phyloP scores from a whole-genome alignment of 805 yeast species.

The Metschnikowia kofuensis region DNA sequence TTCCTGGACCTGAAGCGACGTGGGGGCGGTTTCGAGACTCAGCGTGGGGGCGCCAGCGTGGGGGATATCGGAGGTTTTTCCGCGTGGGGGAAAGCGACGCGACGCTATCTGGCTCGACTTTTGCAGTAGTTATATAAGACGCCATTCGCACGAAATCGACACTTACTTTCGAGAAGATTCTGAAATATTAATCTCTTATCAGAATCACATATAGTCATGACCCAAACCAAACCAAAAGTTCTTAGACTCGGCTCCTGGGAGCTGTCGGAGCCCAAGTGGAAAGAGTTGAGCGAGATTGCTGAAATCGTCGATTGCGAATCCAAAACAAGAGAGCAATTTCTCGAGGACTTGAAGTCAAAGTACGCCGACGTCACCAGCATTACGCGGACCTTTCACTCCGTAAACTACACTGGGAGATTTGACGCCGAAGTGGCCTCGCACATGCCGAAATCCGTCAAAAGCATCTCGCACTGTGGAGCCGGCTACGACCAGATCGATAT shows the following conservation, averaged over 20 bases:
- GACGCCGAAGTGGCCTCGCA: conserved; percentile 57
- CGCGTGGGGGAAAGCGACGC: conserved; percentile 5
- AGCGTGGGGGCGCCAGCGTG: conserved; percentile 1
- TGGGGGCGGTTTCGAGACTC: neutral
- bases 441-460: conserved; percentile 52
- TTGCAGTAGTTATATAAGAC: neutral
- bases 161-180: no score
- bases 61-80: conserved; percentile 1
- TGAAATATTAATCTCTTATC: no score
- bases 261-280: conserved; percentile 14
- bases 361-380: conserved; percentile 43
- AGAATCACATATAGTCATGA: conserved; percentile 2
- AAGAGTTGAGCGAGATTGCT: conserved; percentile 21
- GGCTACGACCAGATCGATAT: conserved; percentile 74
- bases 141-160: neutral
- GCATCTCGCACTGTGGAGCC: conserved; percentile 66
- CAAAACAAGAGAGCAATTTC: conserved; percentile 35
- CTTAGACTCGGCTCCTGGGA: conserved; percentile 19
- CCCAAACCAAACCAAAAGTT: conserved; percentile 14
- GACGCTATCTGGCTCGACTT: neutral
- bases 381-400: conserved; percentile 54
- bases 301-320: conserved; percentile 39
- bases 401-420: conserved; percentile 55
- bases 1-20: neutral
- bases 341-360: conserved; percentile 42